Evolutionary conservation across 1,284 basidiomycete species (phyloP).

Genomic region (Pseudozyma thailandica): DNA sequence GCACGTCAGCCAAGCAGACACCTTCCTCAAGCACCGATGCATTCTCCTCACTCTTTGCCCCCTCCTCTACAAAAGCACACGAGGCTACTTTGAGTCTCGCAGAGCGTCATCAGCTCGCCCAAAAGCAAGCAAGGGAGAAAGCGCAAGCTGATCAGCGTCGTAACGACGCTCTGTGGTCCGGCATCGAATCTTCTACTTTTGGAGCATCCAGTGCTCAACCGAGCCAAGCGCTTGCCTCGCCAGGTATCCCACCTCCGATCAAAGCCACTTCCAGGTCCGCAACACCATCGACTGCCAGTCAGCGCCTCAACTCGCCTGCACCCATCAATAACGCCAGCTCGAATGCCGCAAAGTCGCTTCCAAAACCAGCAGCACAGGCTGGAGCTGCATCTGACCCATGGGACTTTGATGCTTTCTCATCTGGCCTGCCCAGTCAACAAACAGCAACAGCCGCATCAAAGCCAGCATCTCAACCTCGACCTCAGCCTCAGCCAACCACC

Average conservation of each 20-base stretch:
- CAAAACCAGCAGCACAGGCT: slow-evolving; percentile 6
- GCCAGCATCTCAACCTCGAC: background rate
- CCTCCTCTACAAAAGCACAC: slow-evolving; percentile 24
- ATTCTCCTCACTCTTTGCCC: slow-evolving; percentile 59
- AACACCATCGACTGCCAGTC: background rate
- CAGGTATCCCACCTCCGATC: background rate
- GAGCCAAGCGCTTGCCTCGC: background rate
- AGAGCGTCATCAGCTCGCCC: slow-evolving; percentile 34
- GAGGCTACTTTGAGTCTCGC: slow-evolving; percentile 33
- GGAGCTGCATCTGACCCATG: slow-evolving; percentile 21
- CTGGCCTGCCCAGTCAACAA: slow-evolving; percentile 9
- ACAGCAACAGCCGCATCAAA: slow-evolving; percentile 5
- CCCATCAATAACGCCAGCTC: background rate
- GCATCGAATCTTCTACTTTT: slow-evolving; percentile 27
- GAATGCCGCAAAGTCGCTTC: background rate
- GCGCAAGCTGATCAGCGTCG: slow-evolving; percentile 24
- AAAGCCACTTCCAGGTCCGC: background rate
- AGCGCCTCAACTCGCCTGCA: slow-evolving; percentile 18
- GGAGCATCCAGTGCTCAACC: background rate
- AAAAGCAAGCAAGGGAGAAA: slow-evolving; percentile 18
- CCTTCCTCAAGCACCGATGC: slow-evolving; percentile 35
- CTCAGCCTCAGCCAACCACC: slow-evolving; percentile 1
- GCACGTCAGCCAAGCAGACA: slow-evolving; percentile 4
- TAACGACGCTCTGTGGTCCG: slow-evolving; percentile 45
- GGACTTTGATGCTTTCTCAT: slow-evolving; percentile 39